These are phyloP conservation scores for Melocanna baccifera DNA, from an alignment of 176 grass and related monocot genomes.

Conservation along the genomic window DNA sequence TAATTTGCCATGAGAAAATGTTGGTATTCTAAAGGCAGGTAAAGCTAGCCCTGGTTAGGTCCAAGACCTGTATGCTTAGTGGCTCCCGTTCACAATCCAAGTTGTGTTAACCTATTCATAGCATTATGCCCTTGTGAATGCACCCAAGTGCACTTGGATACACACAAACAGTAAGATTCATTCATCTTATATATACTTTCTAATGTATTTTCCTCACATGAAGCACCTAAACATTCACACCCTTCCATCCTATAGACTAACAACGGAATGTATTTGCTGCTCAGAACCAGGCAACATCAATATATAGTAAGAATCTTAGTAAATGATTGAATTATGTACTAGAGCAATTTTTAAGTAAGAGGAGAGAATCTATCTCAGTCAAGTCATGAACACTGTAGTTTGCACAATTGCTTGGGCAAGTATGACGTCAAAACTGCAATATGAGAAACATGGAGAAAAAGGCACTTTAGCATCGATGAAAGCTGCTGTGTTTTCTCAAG, in stretches of 20 bases:
- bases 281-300: background rate
- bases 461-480: background rate
- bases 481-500: background rate
- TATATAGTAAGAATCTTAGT: background rate
- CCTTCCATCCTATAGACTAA: background rate
- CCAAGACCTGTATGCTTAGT: background rate
- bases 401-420: background rate
- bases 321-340: background rate
- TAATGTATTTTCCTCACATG: background rate
- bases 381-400: background rate
- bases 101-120: background rate
- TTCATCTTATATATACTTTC: background rate
- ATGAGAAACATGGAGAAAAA: background rate
- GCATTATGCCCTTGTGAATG: background rate
- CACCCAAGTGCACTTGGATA: background rate
- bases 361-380: background rate
- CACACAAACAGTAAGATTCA: background rate
- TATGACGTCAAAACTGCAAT: background rate
- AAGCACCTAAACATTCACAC: background rate
- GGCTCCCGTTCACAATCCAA: background rate
- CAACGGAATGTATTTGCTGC: background rate
- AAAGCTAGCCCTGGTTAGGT: conserved; percentile 12
- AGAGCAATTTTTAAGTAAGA: background rate
- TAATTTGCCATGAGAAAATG: background rate
- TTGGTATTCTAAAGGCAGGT: conserved; percentile 2